Conservation (phyloP, 2,329 filamentous ascomycete genomes). For the Botrytis cinerea region DNA sequence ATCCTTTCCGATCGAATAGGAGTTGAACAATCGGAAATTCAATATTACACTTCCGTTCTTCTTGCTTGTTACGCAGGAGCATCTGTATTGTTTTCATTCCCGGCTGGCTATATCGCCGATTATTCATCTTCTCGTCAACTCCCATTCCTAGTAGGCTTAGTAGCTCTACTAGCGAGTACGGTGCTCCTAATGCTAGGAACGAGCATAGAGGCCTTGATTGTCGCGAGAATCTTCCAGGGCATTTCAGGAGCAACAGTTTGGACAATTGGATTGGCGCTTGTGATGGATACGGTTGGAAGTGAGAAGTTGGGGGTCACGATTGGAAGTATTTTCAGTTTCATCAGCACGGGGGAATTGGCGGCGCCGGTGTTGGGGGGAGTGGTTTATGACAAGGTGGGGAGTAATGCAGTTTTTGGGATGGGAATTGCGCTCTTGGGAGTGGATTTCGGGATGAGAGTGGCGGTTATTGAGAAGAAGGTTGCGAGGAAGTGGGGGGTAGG, state of each 20-base stretch:
- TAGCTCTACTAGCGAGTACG: slow-evolving; percentile 64
- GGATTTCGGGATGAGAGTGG: slow-evolving; percentile 60
- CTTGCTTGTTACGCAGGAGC: slow-evolving; percentile 57
- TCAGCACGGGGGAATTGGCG: slow-evolving; percentile 57
- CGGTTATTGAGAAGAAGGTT: slow-evolving; percentile 64
- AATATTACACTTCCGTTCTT: slow-evolving; percentile 54
- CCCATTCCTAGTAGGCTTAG: slow-evolving; percentile 56
- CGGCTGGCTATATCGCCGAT: slow-evolving; percentile 58
- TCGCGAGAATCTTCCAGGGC: slow-evolving; percentile 68
- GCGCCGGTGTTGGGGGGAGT: slow-evolving; percentile 61
- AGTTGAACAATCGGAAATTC: slow-evolving; percentile 51
- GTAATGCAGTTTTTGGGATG: slow-evolving; percentile 59
- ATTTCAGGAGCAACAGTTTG: slow-evolving; percentile 70
- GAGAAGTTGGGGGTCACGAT: slow-evolving; percentile 62
- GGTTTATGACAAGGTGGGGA: slow-evolving; percentile 60
- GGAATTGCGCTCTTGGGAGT: slow-evolving; percentile 55
- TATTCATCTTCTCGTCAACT: slow-evolving; percentile 53
- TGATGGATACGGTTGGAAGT: slow-evolving; percentile 69
- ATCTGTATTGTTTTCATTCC: slow-evolving; percentile 52
- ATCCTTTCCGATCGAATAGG: slow-evolving; percentile 54
- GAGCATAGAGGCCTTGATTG: slow-evolving; percentile 59
- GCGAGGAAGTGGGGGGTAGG: slow-evolving; percentile 44
- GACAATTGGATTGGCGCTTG: slow-evolving; percentile 69
- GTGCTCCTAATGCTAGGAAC: slow-evolving; percentile 66
- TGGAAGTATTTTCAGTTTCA: slow-evolving; percentile 61